Percentiles rank a stretch among this genome's conserved stretches.
phyloP scores from a whole-genome alignment of 257 asterid species.

The Ophiorrhiza pumila region DNA sequence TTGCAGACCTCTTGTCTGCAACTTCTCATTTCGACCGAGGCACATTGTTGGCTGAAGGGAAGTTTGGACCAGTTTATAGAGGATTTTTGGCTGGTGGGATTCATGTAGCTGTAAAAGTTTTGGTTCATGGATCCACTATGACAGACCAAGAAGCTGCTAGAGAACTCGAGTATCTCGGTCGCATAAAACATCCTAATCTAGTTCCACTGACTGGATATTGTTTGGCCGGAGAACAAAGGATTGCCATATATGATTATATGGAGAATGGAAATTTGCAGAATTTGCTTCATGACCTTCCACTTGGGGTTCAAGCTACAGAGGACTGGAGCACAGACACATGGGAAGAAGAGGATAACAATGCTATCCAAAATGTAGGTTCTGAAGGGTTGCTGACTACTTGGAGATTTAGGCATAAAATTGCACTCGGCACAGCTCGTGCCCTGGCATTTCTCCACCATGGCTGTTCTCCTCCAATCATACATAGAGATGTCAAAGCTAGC shows the following conservation, averaged over 20 bases:
- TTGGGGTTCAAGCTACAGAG: slow-evolving; percentile 59
- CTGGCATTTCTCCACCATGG: slow-evolving; percentile 89
- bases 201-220: slow-evolving; percentile 80
- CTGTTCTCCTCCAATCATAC: slow-evolving; percentile 79
- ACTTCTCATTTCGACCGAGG: slow-evolving; percentile 74
- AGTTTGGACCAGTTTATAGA: slow-evolving; percentile 82
- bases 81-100: slow-evolving; percentile 70
- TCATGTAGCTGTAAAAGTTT: slow-evolving; percentile 76
- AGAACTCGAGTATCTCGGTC: slow-evolving; percentile 78
- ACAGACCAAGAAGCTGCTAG: slow-evolving; percentile 77
- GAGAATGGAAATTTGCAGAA: slow-evolving; percentile 81
- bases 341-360: slow-evolving; percentile 59
- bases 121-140: slow-evolving; percentile 73
- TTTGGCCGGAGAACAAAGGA: slow-evolving; percentile 88
- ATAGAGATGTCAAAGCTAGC: slow-evolving; percentile 77
- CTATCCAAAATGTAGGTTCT: slow-evolving; percentile 53
- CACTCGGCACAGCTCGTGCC: slow-evolving; percentile 82
- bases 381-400: slow-evolving; percentile 61
- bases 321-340: slow-evolving; percentile 77
- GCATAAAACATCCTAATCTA: slow-evolving; percentile 78
- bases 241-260: slow-evolving; percentile 84
- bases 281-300: slow-evolving; percentile 74
- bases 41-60: slow-evolving; percentile 76
- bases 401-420: slow-evolving; percentile 70
- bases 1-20: slow-evolving; percentile 71